Base-by-base conservation (phyloP, 2,329 filamentous ascomycete species). In the Ophiognomonia clavigignenti-juglandacearum region DNA sequence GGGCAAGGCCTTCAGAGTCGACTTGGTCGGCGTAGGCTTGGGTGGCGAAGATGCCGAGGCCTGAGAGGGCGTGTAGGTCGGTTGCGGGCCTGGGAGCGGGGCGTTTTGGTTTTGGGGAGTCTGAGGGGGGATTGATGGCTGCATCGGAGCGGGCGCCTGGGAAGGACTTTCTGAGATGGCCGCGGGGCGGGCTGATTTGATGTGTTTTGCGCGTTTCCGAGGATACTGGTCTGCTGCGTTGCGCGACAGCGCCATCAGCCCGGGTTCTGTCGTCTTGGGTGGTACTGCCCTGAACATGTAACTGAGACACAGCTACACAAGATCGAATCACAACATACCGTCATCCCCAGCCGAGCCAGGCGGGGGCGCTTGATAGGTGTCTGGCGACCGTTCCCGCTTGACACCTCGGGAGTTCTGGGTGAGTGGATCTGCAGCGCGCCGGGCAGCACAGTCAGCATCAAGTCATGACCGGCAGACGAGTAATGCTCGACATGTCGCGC, bases 1-100 rank as follows among this genome's bases (percentile, higher is more conserved):
- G 3, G 93, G 93, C 36, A 98, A 75, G 1, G 93, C 93, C 69
- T 98, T 98, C 57, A 97, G 76, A 8, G 92, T 88, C 9, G 82
- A 76, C 69, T 95, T 95, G 27, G 84, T 84, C 5, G 88, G 86
- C 4, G 89, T 89, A 3, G 85, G 78, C 66, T 92, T 93, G 19
- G 87, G 82, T 14, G 89, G 88, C 64, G 81, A 67, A 4, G 62
- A 49, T 11, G 49, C 53, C 68, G 71, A 68, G 65, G 78, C 48
- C 71, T 82, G 61, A 64, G 80, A 62, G 18, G 64, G 68, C 52
- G 59, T 67, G 59, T 56, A 52, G 36, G 51, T 50, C 18, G 51
- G 65, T 63, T 35, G 66, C 62, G 24, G 62, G 51, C 53, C 67
- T 48, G 65, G 59, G 43, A 65, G 52, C 45, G 49, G 51, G 36